phyloP scores from a whole-genome alignment of 768 basidiomycete species.

The Tulasnella sp. region DNA sequence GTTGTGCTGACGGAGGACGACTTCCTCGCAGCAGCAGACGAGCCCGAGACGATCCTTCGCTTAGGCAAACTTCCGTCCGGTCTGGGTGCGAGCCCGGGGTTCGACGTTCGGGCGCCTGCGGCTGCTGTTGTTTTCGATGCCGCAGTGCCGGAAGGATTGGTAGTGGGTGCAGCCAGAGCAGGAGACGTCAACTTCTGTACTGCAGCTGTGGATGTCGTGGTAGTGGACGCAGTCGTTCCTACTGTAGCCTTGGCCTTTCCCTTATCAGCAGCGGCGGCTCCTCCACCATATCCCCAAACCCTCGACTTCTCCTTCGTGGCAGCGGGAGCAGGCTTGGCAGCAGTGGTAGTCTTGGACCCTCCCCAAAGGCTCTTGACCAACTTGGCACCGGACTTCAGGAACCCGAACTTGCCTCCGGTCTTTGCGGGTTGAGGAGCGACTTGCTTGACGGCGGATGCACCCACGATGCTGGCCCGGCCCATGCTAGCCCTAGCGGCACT shows the following conservation, averaged over 20 bases:
- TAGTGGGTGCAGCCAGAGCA: constrained; percentile 12
- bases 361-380: constrained; percentile 34
- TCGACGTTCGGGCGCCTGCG: not conserved
- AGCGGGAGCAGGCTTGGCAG: constrained; percentile 26
- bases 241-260: not conserved
- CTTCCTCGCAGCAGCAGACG: not conserved
- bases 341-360: not conserved
- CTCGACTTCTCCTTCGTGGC: not conserved
- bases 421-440: not conserved
- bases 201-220: not conserved
- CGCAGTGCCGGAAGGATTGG: not conserved
- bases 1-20: not conserved
- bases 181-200: not conserved
- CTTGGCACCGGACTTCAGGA: constrained; percentile 37
- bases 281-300: not conserved
- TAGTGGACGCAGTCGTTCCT: not conserved
- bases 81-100: not conserved
- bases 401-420: constrained; percentile 29
- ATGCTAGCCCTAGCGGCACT: constrained; percentile 32
- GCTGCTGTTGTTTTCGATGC: not conserved
- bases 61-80: not conserved
- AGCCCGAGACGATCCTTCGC: not conserved
- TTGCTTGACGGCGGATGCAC: constrained; percentile 9
- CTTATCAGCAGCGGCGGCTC: constrained; percentile 3
- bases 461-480: constrained; percentile 34